Conservation (phyloP, 2,329 filamentous ascomycete genomes). For the Xylariaceae sp. region DNA sequence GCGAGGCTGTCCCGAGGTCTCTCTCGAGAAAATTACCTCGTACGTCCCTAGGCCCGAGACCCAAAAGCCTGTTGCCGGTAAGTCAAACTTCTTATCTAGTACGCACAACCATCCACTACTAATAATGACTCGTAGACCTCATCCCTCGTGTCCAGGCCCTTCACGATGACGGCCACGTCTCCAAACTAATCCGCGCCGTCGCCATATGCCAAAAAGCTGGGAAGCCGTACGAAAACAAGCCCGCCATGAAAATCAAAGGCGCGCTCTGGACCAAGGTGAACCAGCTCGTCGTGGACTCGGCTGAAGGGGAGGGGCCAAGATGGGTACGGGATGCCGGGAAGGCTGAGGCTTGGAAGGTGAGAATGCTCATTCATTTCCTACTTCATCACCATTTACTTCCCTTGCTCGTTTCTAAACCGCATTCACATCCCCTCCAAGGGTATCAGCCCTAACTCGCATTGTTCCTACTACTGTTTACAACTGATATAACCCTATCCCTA, state of each 20-base stretch:
- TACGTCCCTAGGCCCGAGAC: conserved; percentile 52
- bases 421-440: too few species aligned
- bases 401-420: background rate
- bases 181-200: conserved; percentile 70
- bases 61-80: conserved; percentile 40
- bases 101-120: background rate
- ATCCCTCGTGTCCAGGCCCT: conserved; percentile 45
- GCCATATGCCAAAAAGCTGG: conserved; percentile 57
- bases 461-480: too few species aligned
- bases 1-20: conserved; percentile 58
- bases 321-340: conserved; percentile 64
- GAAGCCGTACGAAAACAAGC: conserved; percentile 40
- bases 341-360: conserved; percentile 59
- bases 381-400: background rate
- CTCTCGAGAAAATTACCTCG: conserved; percentile 52
- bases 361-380: conserved; percentile 12
- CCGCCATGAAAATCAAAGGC: conserved; percentile 51
- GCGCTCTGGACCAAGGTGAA: conserved; percentile 58
- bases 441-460: too few species aligned
- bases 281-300: conserved; percentile 59
- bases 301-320: conserved; percentile 46
- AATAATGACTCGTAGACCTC: conserved; percentile 35
- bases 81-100: conserved; percentile 21
- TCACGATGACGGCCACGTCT: conserved; percentile 75
- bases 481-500: background rate